Conservation (phyloP, 2,329 filamentous ascomycete genomes). For the Coniosporium tulheliwenetii region DNA sequence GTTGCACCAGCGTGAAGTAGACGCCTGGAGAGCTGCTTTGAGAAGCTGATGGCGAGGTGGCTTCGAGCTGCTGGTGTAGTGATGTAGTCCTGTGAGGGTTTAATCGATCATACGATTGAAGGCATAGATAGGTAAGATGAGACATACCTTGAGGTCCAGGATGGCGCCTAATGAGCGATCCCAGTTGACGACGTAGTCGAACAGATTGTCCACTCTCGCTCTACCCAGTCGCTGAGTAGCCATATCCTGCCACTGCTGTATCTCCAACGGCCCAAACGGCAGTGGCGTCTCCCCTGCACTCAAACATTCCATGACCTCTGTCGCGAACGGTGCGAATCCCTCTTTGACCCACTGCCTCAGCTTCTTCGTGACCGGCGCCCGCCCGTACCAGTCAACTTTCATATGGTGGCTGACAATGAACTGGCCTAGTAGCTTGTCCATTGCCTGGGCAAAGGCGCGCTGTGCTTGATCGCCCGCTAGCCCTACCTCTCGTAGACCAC, state of each 20-base stretch:
- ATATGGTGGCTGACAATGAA: constrained; percentile 48
- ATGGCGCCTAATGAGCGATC: constrained; percentile 55
- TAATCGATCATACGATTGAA: background rate
- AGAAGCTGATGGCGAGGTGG: constrained; percentile 55
- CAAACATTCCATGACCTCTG: constrained; percentile 38
- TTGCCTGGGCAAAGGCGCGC: constrained; percentile 54
- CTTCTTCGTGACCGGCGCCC: constrained; percentile 40
- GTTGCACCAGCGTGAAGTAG: constrained; percentile 63
- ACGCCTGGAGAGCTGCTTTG: constrained; percentile 45
- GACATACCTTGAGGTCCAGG: constrained; percentile 45
- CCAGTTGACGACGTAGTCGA: constrained; percentile 67
- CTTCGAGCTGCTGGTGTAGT: constrained; percentile 53
- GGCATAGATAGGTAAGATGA: background rate
- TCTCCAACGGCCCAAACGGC: constrained; percentile 1
- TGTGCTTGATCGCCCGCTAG: constrained; percentile 55
- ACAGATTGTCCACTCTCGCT: constrained; percentile 55
- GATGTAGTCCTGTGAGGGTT: constrained; percentile 39
- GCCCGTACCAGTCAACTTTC: constrained; percentile 40
- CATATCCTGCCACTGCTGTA: constrained; percentile 53
- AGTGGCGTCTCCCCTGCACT: constrained; percentile 12
- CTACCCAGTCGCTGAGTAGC: constrained; percentile 52
- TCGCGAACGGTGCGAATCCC: constrained; percentile 47
- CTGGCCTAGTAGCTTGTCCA: constrained; percentile 48
- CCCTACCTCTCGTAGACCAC: constrained; percentile 47
- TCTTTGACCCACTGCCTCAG: constrained; percentile 55